Base-by-base conservation (phyloP, 2,329 filamentous ascomycete species). In the Fusarium sp. region DNA sequence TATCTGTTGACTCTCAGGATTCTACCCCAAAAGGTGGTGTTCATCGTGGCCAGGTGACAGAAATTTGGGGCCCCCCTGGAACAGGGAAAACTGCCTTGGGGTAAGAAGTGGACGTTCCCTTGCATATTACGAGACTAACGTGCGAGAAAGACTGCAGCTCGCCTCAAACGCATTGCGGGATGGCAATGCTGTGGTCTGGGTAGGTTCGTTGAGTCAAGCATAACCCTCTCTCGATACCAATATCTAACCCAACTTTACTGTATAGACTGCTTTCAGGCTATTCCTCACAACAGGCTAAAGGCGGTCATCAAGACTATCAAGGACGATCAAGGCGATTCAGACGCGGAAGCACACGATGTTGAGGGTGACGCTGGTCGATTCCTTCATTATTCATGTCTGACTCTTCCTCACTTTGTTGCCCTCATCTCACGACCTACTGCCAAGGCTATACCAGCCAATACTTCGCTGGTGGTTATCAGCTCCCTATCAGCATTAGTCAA, bases 11-110 rank as follows among this genome's bases (percentile, higher is more conserved):
- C 41, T 67, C 69, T 10, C 64, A 70, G 35, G 70, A 67, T 61
- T 69, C 73, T 14, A 4, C 54, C 34, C 64, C 60, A 11, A 74
- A 70, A 64, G 87, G 88, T 20, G 95, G 95, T 5, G 86, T 97
- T 57, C 88, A 88, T 70, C 90, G 92, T 66, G 94, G 95, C 16
- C 93, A 95, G 81, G 88, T 98, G 48, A 94, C 93, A 5, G 96
- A 98, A 82, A 85, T 98, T 59, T 97, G 94, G 89, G 96, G 96
- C 0, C 95, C 95, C 13, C 93, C 94, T 10, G 95, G 95, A 2
- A 90, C 90, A 30, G 96, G 95, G 34, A 98, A 97, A 86, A 97
- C 95, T 5, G 88, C 92, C 14, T 85, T 98, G 76, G 93, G 92
- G 93, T 96, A 87, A 84, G 90, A 56, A 30, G 54, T 35, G 34